Conservation (phyloP, 192 early-diverging fungal species). For the Backusella mclennaniae region DNA sequence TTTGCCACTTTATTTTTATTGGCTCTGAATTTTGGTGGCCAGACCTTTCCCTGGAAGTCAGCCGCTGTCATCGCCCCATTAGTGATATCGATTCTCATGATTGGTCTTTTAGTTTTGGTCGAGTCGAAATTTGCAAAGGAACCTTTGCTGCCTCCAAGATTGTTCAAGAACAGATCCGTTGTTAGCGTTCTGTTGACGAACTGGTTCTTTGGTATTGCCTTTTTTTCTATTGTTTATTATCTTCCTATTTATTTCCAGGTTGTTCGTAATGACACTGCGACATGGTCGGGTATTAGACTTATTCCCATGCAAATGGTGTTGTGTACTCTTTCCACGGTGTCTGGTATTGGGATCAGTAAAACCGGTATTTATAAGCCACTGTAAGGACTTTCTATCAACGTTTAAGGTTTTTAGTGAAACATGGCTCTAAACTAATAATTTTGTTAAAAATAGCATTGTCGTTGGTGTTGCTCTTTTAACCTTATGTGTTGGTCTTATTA, state of each 20-base stretch:
- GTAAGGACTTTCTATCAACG: neutral
- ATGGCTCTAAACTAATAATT: neutral
- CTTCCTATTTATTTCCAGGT: constrained; percentile 48
- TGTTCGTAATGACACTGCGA: constrained; percentile 63
- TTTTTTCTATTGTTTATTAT: constrained; percentile 37
- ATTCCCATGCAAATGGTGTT: constrained; percentile 39
- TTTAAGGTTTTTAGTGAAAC: neutral
- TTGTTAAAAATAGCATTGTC: constrained; percentile 28
- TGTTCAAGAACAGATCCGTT: constrained; percentile 56
- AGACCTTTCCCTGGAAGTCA: constrained; percentile 55
- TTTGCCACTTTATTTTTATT: constrained; percentile 58
- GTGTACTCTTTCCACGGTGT: constrained; percentile 8
- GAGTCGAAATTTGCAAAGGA: constrained; percentile 55
- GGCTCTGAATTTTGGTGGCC: constrained; percentile 66
- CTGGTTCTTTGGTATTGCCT: constrained; percentile 39
- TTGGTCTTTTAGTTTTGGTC: constrained; percentile 37
- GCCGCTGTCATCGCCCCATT: constrained; percentile 52
- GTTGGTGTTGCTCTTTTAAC: constrained; percentile 61
- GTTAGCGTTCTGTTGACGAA: constrained; percentile 25
- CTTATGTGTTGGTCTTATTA: constrained; percentile 63
- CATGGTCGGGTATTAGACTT: constrained; percentile 38
- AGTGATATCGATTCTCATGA: constrained; percentile 39
- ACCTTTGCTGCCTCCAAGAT: constrained; percentile 58
- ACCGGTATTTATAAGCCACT: constrained; percentile 22
- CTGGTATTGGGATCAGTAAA: constrained; percentile 29